Evolutionary conservation across 805 yeast species (phyloP).

Genomic region (Yarrowia sp.): DNA sequence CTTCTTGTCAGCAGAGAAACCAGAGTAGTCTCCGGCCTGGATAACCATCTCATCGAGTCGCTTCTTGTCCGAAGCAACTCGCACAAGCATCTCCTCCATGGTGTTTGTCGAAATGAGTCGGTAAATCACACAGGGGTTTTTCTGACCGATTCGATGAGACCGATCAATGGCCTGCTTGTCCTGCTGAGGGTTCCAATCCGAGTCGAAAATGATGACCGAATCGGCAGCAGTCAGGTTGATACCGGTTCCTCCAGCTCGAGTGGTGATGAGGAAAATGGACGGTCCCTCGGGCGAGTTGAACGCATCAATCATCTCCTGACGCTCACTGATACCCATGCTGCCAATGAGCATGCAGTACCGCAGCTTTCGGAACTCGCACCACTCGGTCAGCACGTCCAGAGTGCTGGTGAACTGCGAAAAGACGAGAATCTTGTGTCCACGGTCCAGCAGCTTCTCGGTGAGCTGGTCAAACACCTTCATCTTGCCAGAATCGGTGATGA

Average conservation of each 20-base stretch:
- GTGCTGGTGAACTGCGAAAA: conserved; percentile 84
- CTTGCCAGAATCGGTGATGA: conserved; percentile 67
- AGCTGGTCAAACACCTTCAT: conserved; percentile 67
- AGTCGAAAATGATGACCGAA: conserved; percentile 83
- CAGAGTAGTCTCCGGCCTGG: conserved; percentile 49
- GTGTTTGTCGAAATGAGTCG: conserved; percentile 75
- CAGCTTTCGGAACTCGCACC: conserved; percentile 53
- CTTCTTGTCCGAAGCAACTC: conserved; percentile 77
- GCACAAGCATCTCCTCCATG: conserved; percentile 76
- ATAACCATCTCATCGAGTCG: conserved; percentile 73
- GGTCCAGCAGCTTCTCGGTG: conserved; percentile 47
- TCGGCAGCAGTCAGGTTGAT: conserved; percentile 84
- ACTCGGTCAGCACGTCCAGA: conserved; percentile 79
- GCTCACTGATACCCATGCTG: conserved; percentile 56
- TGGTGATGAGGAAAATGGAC: conserved; percentile 70
- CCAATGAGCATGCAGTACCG: conserved; percentile 73
- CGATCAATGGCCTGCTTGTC: conserved; percentile 96
- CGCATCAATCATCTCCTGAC: conserved; percentile 59
- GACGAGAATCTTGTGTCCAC: conserved; percentile 68
- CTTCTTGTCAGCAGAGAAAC: background rate
- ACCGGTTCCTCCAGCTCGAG: conserved; percentile 95
- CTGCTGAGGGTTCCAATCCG: conserved; percentile 97
- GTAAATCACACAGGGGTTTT: conserved; percentile 75
- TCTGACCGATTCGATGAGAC: conserved; percentile 91
- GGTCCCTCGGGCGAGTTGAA: conserved; percentile 45